Evolutionary conservation across 1,284 basidiomycete species (phyloP).

Genomic region (Porodaedalea pini): DNA sequence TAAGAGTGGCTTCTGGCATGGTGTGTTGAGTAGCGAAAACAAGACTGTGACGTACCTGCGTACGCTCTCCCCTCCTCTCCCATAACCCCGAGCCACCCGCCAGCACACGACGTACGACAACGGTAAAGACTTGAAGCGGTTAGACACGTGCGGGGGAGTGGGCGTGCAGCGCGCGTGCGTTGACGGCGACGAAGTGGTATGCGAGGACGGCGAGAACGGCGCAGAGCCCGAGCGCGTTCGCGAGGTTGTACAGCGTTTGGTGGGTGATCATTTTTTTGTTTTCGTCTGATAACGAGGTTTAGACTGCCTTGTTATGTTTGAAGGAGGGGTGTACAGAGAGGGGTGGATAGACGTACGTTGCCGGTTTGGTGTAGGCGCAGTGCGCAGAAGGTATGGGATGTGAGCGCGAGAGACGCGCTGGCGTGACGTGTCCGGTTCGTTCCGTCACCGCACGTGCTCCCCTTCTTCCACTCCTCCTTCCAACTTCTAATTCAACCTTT

Average conservation of each 20-base stretch:
- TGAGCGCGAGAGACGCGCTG: background rate
- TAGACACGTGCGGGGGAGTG: background rate
- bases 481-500: background rate
- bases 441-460: background rate
- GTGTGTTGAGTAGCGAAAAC: too few relatives aligned
- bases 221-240: conserved; percentile 79
- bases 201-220: conserved; percentile 81
- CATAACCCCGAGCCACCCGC: background rate
- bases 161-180: conserved; percentile 38
- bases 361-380: too few relatives aligned
- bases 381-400: background rate
- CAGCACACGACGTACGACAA: background rate
- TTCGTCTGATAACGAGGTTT: background rate
- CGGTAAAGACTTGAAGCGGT: background rate
- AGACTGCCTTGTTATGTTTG: too few relatives aligned
- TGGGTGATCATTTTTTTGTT: conserved; percentile 65
- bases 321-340: too few relatives aligned
- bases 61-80: too few relatives aligned
- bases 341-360: too few relatives aligned
- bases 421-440: background rate
- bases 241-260: conserved; percentile 75
- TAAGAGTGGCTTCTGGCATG: too few relatives aligned
- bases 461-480: background rate
- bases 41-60: too few relatives aligned
- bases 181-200: conserved; percentile 87